These are phyloP conservation scores for Podila epicladia DNA, from an alignment of 192 early-diverging fungal genomes.

Conservation along the genomic window DNA sequence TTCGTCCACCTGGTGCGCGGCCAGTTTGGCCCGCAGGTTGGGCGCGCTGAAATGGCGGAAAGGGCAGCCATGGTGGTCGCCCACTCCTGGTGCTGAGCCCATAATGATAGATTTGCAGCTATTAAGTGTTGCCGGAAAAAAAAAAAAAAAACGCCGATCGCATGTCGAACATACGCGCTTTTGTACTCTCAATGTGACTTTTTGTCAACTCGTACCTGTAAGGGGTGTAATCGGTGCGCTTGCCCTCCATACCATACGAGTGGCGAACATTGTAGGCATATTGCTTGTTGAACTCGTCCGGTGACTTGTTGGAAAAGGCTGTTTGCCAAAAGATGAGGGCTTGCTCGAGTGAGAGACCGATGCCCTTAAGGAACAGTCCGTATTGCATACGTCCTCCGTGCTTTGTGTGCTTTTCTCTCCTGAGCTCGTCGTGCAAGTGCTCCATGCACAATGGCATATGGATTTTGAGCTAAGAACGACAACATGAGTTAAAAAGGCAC, in stretches of 20 bases:
- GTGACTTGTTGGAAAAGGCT: constrained; percentile 81
- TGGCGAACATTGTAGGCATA: constrained; percentile 96
- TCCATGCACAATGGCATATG: constrained; percentile 96
- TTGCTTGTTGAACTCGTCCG: constrained; percentile 92
- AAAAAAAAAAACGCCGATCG: too few relatives aligned
- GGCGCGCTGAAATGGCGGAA: constrained; percentile 83
- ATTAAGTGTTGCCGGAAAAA: constrained; percentile 10
- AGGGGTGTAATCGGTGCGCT: constrained; percentile 79
- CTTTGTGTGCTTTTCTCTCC: constrained; percentile 80
- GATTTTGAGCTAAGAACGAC: constrained; percentile 54
- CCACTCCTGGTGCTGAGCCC: constrained; percentile 76
- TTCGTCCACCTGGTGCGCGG: constrained; percentile 66
- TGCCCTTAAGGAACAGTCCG: constrained; percentile 95
- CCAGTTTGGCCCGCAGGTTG: constrained; percentile 70
- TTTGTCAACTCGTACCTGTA: constrained; percentile 61
- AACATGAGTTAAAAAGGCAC: neutral
- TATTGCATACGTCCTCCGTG: constrained; percentile 92
- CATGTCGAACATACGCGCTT: too few relatives aligned
- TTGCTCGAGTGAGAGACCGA: constrained; percentile 89
- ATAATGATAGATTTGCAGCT: constrained; percentile 92
- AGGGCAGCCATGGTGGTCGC: constrained; percentile 96
- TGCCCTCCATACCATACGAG: constrained; percentile 96
- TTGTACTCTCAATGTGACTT: too few relatives aligned
- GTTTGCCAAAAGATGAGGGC: constrained; percentile 92
- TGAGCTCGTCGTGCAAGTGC: constrained; percentile 77